Evolutionary conservation across 78 protist genomes (phyloP), one percentile per base, ranked within the genome.

Genomic region (Dictyostelium brefeldianum): DNA sequence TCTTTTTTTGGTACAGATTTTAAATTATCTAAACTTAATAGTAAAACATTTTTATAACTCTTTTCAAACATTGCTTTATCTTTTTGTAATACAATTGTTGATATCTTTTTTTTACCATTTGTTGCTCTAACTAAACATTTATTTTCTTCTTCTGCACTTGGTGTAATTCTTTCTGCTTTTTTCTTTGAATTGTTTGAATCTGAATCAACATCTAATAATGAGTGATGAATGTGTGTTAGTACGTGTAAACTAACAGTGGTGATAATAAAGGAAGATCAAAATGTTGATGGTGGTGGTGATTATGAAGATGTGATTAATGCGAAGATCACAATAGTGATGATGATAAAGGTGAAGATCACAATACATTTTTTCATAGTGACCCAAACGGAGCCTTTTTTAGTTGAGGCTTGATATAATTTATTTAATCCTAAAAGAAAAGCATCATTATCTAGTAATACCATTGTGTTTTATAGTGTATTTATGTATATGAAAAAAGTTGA

Each of bases 101-200:
- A 83, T 22, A 83, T 83, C 25, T 50, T 83, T 27, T 83, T 83
- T 50, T 73, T 83, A 25, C 91, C 91, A 56, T 50, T 62, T 41
- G 91, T 83, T 7, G 91, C 81, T 73, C 91, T 70, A 73, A 83
- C 65, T 56, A 83, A 73, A 83, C 91, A 83, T 73, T 73, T 83
- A 41, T 48, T 41, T 56, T 83, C 91, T 83, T 81, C 89, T 15
- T 83, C 78, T 43, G 20, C 75, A 14, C 48, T 5, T 25, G 43
- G 17, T 41, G 22, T 36, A 54, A 53, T 31, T 43, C 67, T 57
- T 5, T 73, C 81, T 83, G 59, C 54, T 73, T 65, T 73, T 56
- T 73, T 83, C 3, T 3, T 20, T 56, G 41, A 10, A 41, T 29
- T 29, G 31, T 83, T 73, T 29, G 43, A 41, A 56, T 73, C 81